Evolutionary conservation across 192 early-diverging fungal genomes (phyloP).

Genomic region (Umbelopsis ramanniana): DNA sequence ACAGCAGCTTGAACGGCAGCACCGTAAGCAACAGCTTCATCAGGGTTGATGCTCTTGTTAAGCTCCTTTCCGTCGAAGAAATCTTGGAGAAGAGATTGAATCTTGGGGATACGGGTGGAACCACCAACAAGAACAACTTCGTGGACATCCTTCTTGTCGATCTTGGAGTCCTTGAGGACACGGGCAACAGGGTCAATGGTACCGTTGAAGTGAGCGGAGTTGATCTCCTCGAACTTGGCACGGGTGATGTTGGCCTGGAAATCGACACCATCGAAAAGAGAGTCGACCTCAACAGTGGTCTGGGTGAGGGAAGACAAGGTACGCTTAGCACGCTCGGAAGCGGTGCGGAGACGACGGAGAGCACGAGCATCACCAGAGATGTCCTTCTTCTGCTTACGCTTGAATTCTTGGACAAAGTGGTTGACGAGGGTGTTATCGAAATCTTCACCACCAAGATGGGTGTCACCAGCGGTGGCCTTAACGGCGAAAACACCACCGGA

Average conservation of each 20-base stretch:
- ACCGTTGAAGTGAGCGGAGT: conserved; percentile 63
- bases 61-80: conserved; percentile 99
- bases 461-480: conserved; percentile 94
- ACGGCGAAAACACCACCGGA: conserved; percentile 98
- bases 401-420: conserved; percentile 86
- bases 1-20: conserved; percentile 99
- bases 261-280: conserved; percentile 76
- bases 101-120: conserved; percentile 98
- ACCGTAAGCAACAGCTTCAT: conserved; percentile 99
- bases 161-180: conserved; percentile 78
- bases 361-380: conserved; percentile 73
- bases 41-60: conserved; percentile 98
- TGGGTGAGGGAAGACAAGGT: conserved; percentile 74
- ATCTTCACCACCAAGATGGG: conserved; percentile 97
- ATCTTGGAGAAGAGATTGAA: conserved; percentile 89
- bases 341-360: conserved; percentile 75
- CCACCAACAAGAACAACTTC: conserved; percentile 98
- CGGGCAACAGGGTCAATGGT: conserved; percentile 75
- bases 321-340: conserved; percentile 78
- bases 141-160: conserved; percentile 75
- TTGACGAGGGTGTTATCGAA: conserved; percentile 96
- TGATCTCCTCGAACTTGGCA: conserved; percentile 82
- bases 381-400: conserved; percentile 77
- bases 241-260: conserved; percentile 78
- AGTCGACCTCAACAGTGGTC: conserved; percentile 75